These are phyloP conservation scores for Cucurbita maxima DNA, from an alignment of 306 rosid species.

Conservation along the genomic window DNA sequence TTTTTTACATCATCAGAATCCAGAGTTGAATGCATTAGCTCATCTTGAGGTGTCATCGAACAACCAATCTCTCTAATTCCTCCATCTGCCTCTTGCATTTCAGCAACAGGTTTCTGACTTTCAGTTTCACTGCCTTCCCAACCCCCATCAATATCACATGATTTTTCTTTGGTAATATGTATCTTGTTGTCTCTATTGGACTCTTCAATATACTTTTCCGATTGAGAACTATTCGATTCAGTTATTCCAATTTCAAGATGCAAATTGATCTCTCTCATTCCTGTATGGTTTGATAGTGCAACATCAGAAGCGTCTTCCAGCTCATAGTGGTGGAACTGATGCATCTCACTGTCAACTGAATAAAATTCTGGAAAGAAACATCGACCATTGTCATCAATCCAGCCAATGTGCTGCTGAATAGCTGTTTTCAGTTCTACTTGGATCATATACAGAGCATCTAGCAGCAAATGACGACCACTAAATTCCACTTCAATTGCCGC, in stretches of 20 bases:
- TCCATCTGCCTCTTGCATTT: neutral
- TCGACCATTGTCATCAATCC: conserved; percentile 19
- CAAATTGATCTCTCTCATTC: conserved; percentile 8
- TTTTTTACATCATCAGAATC: conserved; percentile 4
- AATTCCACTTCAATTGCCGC: conserved; percentile 13
- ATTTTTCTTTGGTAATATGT: neutral
- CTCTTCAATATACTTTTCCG: conserved; percentile 12
- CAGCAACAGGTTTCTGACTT: conserved; percentile 1
- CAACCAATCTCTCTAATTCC: neutral
- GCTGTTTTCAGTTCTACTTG: conserved; percentile 14
- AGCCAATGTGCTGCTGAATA: conserved; percentile 11
- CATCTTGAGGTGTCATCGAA: neutral
- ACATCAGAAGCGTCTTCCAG: conserved; percentile 5
- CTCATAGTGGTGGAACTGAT: neutral
- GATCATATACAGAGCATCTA: conserved; percentile 19
- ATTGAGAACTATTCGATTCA: neutral
- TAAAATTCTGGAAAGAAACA: conserved; percentile 19
- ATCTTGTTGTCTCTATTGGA: conserved; percentile 7
- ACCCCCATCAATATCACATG: neutral
- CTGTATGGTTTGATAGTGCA: conserved; percentile 5
- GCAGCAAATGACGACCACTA: conserved; percentile 7
- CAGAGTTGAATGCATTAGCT: neutral
- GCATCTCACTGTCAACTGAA: neutral
- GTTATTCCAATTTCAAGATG: conserved; percentile 17
- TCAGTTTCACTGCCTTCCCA: neutral